A percentile compares a stretch with the other conserved stretches of the same genome.
These are phyloP conservation scores for Cladosporium oxysporum DNA, from an alignment of 2,329 filamentous ascomycete genomes.

Conservation along the genomic window DNA sequence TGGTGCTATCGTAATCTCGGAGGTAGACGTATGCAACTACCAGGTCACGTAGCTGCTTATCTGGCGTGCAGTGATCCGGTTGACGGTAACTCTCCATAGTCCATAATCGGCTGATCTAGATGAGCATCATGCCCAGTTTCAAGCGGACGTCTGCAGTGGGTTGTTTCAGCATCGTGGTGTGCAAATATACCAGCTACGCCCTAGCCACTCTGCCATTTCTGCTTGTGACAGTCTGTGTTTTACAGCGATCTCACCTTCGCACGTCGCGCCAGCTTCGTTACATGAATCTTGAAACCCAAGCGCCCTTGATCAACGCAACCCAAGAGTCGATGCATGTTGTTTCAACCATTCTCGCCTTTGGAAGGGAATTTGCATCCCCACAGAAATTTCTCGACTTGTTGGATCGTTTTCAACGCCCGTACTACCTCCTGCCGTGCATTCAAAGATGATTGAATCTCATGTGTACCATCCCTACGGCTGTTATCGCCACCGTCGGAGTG, in stretches of 20 bases:
- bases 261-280: background rate
- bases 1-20: too few relatives aligned
- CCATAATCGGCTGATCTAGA: too few relatives aligned
- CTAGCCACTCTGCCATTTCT: background rate
- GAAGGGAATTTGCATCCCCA: conserved; percentile 30
- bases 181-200: conserved; percentile 38
- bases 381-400: conserved; percentile 33
- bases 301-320: background rate
- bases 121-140: too few relatives aligned
- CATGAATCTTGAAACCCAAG: background rate
- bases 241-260: background rate
- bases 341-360: background rate
- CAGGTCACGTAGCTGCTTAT: too few relatives aligned
- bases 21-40: too few relatives aligned
- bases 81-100: too few relatives aligned
- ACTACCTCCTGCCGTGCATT: conserved; percentile 47
- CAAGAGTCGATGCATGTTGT: background rate
- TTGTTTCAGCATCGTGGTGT: too few relatives aligned
- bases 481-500: background rate
- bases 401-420: conserved; percentile 40
- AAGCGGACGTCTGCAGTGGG: too few relatives aligned
- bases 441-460: conserved; percentile 46
- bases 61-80: too few relatives aligned
- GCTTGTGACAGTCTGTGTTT: background rate
- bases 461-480: conserved; percentile 45